Base-by-base conservation (phyloP, 2,329 filamentous ascomycete species). In the Colletotrichum graminicola region DNA sequence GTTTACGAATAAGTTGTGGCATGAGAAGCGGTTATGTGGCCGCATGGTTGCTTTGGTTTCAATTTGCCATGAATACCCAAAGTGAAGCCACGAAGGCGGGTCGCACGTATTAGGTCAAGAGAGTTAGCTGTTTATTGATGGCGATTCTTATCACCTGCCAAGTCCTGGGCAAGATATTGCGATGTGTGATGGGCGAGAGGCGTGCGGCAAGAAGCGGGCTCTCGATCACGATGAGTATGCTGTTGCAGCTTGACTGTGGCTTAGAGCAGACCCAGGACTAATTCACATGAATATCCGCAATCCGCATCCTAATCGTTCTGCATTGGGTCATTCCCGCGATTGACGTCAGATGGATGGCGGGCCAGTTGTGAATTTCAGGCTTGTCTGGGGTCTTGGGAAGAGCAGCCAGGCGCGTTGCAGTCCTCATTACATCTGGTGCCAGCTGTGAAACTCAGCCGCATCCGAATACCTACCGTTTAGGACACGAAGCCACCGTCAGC, bases 281-380 rank as follows among this genome's bases (percentile, higher is more conserved):
- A 43, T 64, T 52, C 45, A 32, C 21, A 41, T 34, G 49, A 43
- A 12, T 43, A 43, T 57, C 56, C 41, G 12, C 34, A 36, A 43
- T 49, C 49, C 43, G 36, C 49, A 23, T 34, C 21, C 32, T 49
- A 8, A 47, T 63, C 60, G 49, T 64, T 59, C 59, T 54, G 60
- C 26, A 29, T 45, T 23, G 26, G 57, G 23, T 10, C 21, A 32
- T 47, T 69, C 47, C 62, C 54, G 55, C 45, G 29, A 60, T 64
- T 72, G 69, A 72, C 69, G 69, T 72, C 69, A 72, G 59, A 56
- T 61, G 59, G 60, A 64, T 55, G 54, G 68, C 36, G 41, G 59
- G 54, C 66, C 47, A 60, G 39, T 71, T 36, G 5, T 56, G 26
- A 43, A 56, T 18, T 34, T 26, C 23, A 11, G 62, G 5, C n/a